Percentiles rank a stretch among this genome's conserved stretches.
These are phyloP conservation scores for Cichorium intybus DNA, from an alignment of 140 eudicot genomes.

Conservation along the genomic window DNA sequence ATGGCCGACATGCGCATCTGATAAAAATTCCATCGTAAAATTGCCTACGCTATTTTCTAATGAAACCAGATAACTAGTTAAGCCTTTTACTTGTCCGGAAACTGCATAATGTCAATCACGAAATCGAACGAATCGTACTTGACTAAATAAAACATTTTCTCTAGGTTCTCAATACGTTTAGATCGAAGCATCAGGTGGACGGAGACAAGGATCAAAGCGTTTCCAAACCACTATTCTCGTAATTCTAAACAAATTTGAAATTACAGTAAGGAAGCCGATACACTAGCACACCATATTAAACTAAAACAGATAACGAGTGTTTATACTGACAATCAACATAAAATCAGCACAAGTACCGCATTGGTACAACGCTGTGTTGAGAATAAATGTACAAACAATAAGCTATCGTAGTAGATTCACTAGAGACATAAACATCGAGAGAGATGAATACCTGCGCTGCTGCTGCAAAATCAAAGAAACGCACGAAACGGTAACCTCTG, in stretches of 20 bases:
- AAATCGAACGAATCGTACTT: not conserved
- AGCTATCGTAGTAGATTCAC: not conserved
- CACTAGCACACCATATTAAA: not conserved
- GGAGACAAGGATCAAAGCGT: not conserved
- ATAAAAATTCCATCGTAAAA: too few relatives aligned
- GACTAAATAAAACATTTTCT: too few relatives aligned
- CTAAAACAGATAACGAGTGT: not conserved
- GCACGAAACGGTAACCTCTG: constrained; percentile 18
- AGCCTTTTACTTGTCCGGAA: not conserved
- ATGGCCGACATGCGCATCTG: not conserved
- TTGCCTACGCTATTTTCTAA: too few relatives aligned
- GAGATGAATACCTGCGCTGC: constrained; percentile 17
- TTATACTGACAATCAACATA: not conserved
- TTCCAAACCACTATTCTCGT: not conserved
- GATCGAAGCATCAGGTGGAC: not conserved
- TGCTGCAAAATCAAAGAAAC: constrained; percentile 9
- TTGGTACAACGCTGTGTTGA: not conserved
- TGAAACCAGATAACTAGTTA: too few relatives aligned
- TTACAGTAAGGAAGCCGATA: not conserved
- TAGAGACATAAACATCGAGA: not conserved
- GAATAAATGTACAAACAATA: not conserved
- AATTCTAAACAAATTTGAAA: not conserved
- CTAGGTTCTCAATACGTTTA: not conserved
- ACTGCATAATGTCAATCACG: not conserved
- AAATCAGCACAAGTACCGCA: not conserved